Evolutionary conservation across 176 grass and related monocot genomes (phyloP).

Genomic region (Calamus simplicifolius): DNA sequence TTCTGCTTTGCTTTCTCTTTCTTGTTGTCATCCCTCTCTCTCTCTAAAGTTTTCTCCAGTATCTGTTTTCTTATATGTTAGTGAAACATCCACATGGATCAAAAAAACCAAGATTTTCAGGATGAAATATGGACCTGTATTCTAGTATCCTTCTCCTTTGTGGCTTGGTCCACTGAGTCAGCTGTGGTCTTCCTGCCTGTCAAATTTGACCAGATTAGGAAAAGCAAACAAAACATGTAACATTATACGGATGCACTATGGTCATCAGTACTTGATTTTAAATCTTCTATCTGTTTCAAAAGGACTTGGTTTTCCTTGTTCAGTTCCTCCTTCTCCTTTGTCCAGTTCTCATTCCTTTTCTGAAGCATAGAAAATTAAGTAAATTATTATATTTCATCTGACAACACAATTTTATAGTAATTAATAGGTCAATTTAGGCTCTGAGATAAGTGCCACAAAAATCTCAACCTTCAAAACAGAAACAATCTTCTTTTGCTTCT

Average conservation of each 20-base stretch:
- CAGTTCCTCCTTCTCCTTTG: slow-evolving; percentile 38
- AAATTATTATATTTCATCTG: neutral
- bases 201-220: slow-evolving; percentile 31
- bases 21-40: slow-evolving; percentile 61
- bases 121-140: slow-evolving; percentile 56
- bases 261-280: slow-evolving; percentile 69
- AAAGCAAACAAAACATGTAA: slow-evolving; percentile 11
- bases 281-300: slow-evolving; percentile 82
- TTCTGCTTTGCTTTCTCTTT: slow-evolving; percentile 38
- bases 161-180: slow-evolving; percentile 52
- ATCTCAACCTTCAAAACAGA: slow-evolving; percentile 35
- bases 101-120: neutral
- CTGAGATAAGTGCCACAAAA: neutral
- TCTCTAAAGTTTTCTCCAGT: slow-evolving; percentile 80
- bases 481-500: slow-evolving; percentile 39
- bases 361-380: slow-evolving; percentile 9
- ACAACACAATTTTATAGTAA: no score
- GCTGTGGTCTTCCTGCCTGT: slow-evolving; percentile 52
- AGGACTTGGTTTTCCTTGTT: slow-evolving; percentile 56
- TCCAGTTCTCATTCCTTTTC: slow-evolving; percentile 45
- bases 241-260: neutral
- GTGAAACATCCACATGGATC: neutral
- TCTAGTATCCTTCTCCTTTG: slow-evolving; percentile 83
- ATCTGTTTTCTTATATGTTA: slow-evolving; percentile 39
- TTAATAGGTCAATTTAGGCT: no score